Evolutionary conservation across 1,139 yeast species (phyloP).

Genomic region (Hyphopichia buzzinii): DNA sequence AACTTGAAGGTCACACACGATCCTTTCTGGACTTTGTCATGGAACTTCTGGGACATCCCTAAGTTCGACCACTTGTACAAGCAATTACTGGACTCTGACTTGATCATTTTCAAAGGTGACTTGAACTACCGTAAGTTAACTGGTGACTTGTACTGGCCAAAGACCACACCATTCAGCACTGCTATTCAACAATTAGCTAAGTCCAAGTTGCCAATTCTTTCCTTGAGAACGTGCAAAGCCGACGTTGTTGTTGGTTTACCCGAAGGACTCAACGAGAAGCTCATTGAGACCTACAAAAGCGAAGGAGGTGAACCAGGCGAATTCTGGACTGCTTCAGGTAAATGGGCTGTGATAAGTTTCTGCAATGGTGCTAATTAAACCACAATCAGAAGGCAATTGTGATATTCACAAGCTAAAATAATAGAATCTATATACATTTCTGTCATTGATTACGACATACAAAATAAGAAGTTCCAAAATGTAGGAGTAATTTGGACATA

Average conservation of each 20-base stretch:
- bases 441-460: no score
- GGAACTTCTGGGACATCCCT: slow-evolving; percentile 71
- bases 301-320: slow-evolving; percentile 64
- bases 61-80: slow-evolving; percentile 41
- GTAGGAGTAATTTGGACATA: no score
- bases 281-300: slow-evolving; percentile 55
- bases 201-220: slow-evolving; percentile 60
- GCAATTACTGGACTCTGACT: slow-evolving; percentile 51
- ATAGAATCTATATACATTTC: no score
- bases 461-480: no score
- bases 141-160: slow-evolving; percentile 86
- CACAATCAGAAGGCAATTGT: no score
- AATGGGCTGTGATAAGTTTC: slow-evolving; percentile 79
- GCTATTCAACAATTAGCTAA: slow-evolving; percentile 71
- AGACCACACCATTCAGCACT: slow-evolving; percentile 66
- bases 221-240: slow-evolving; percentile 92
- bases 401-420: no score
- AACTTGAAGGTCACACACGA: slow-evolving; percentile 58
- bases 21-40: slow-evolving; percentile 82
- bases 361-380: slow-evolving; percentile 10
- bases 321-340: slow-evolving; percentile 85
- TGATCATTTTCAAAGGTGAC: slow-evolving; percentile 91
- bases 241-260: slow-evolving; percentile 91
- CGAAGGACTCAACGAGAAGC: slow-evolving; percentile 67
- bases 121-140: slow-evolving; percentile 91